phyloP scores from a whole-genome alignment of 1,139 yeast species.

The Yamadazyma buinensis region DNA sequence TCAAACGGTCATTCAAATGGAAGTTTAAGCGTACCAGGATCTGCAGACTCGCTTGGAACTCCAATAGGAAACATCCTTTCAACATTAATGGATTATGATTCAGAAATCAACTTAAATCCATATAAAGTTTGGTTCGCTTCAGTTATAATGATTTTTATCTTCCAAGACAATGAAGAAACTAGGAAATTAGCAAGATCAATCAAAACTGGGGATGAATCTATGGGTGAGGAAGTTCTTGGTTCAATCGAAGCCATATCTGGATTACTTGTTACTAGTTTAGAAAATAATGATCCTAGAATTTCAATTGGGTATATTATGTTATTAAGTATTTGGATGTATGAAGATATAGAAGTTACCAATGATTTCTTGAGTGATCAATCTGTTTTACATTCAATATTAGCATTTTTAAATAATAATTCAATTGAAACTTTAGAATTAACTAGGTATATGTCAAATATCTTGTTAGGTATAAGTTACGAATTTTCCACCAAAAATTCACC shows the following conservation, averaged over 20 bases:
- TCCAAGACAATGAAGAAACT: constrained; percentile 54
- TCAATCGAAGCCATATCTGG: constrained; percentile 80
- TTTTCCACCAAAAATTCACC: constrained; percentile 75
- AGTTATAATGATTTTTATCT: constrained; percentile 57
- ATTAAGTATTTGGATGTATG: constrained; percentile 74
- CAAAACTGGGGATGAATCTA: constrained; percentile 63
- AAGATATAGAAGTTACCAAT: constrained; percentile 69
- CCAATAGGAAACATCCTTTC: constrained; percentile 57
- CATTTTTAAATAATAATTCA: constrained; percentile 61
- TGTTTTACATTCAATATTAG: constrained; percentile 60
- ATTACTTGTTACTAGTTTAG: constrained; percentile 62
- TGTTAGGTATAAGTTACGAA: constrained; percentile 79
- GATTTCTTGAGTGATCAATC: constrained; percentile 72
- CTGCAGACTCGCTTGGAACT: constrained; percentile 4
- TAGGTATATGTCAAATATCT: constrained; percentile 70
- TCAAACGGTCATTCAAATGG: constrained; percentile 2
- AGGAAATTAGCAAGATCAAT: constrained; percentile 50
- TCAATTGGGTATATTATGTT: constrained; percentile 78
- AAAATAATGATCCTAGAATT: constrained; percentile 67
- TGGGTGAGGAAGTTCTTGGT: constrained; percentile 72
- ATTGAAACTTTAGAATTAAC: constrained; percentile 57
- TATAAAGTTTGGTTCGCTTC: constrained; percentile 86
- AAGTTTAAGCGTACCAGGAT: neutral
- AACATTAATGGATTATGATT: constrained; percentile 73
- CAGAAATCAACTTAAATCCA: constrained; percentile 75